phyloP scores from a whole-genome alignment of 1,139 yeast genomes.

The Debaryomyces fabryi region DNA sequence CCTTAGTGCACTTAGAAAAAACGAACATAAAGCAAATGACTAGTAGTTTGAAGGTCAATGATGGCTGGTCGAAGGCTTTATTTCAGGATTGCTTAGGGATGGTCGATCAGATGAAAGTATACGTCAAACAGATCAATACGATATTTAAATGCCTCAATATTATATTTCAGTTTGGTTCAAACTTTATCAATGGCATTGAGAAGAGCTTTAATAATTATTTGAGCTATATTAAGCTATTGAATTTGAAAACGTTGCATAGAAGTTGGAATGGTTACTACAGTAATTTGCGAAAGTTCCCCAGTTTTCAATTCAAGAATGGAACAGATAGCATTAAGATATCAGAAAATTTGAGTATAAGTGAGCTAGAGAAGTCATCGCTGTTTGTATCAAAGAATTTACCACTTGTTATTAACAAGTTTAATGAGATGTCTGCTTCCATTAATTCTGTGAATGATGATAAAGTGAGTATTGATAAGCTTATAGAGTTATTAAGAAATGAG shows the following conservation, averaged over 20 bases:
- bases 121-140: slow-evolving; percentile 34
- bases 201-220: slow-evolving; percentile 53
- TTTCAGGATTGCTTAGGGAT: slow-evolving; percentile 22
- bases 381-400: slow-evolving; percentile 34
- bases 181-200: slow-evolving; percentile 53
- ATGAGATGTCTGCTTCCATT: slow-evolving; percentile 36
- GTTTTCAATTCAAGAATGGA: slow-evolving; percentile 20
- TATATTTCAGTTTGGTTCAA: slow-evolving; percentile 59
- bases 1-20: slow-evolving; percentile 9
- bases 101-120: slow-evolving; percentile 24
- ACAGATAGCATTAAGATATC: slow-evolving; percentile 19
- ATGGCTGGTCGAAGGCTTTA: slow-evolving; percentile 32
- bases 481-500: slow-evolving; percentile 38
- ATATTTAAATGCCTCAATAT: slow-evolving; percentile 58
- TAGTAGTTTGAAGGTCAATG: slow-evolving; percentile 26
- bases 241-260: slow-evolving; percentile 47
- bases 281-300: slow-evolving; percentile 41
- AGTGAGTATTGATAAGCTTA: slow-evolving; percentile 30
- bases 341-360: slow-evolving; percentile 30
- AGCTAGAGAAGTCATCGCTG: slow-evolving; percentile 25
- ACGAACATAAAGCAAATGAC: slow-evolving; percentile 23
- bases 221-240: slow-evolving; percentile 49
- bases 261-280: slow-evolving; percentile 52
- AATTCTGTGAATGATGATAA: slow-evolving; percentile 32
- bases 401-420: slow-evolving; percentile 38